Conservation (phyloP, 345 rosid genomes). For the Crucihimalaya himalaica region DNA sequence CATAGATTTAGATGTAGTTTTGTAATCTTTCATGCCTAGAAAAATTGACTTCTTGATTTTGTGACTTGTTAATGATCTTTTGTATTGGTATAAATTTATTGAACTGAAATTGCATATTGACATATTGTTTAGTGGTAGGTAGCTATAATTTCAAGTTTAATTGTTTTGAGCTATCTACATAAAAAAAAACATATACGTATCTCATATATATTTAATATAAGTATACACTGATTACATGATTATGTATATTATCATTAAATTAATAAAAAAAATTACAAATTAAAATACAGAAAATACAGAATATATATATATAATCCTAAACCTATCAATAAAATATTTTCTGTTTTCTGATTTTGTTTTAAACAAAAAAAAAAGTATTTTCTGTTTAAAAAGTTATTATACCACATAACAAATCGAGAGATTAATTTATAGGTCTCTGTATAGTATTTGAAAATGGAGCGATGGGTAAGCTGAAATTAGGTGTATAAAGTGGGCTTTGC, state of each 20-base stretch:
- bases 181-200: background rate
- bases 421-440: background rate
- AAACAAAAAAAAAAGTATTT: background rate
- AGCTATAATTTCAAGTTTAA: background rate
- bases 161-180: background rate
- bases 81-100: background rate
- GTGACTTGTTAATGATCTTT: background rate
- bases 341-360: no score
- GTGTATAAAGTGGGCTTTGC: slow-evolving; percentile 7
- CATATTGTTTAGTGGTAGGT: background rate
- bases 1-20: slow-evolving; percentile 14
- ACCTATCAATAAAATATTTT: background rate
- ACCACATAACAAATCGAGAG: background rate
- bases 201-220: background rate
- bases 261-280: no score
- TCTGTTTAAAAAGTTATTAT: background rate
- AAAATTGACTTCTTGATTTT: background rate
- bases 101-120: background rate
- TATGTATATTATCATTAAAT: background rate
- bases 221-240: background rate
- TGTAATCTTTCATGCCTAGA: background rate
- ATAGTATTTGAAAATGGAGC: background rate
- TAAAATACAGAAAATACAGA: no score
- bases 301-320: background rate
- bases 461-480: slow-evolving; percentile 4